These are phyloP conservation scores for Sanghuangporus sanghuang DNA, from an alignment of 1,284 basidiomycete species.

Conservation along the genomic window DNA sequence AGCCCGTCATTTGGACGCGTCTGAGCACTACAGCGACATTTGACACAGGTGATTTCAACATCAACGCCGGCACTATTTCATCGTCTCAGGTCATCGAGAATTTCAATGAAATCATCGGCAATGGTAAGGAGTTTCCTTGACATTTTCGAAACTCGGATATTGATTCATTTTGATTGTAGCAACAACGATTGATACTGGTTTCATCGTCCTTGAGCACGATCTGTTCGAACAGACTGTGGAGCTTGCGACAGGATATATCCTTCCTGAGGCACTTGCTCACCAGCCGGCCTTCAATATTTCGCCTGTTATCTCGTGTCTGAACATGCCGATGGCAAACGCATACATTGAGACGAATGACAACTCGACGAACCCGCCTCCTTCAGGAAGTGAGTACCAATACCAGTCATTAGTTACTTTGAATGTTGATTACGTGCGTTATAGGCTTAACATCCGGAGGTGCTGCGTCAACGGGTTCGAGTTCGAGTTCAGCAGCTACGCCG, in stretches of 20 bases:
- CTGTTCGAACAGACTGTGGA: slow-evolving; percentile 65
- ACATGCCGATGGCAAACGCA: slow-evolving; percentile 48
- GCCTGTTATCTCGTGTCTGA: slow-evolving; percentile 65
- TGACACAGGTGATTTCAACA: slow-evolving; percentile 75
- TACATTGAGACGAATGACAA: slow-evolving; percentile 71
- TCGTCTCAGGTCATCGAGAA: slow-evolving; percentile 55
- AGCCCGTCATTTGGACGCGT: slow-evolving; percentile 66
- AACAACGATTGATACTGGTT: slow-evolving; percentile 44
- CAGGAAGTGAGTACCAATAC: slow-evolving; percentile 18
- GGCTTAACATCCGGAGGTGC: slow-evolving; percentile 29
- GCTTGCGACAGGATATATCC: slow-evolving; percentile 65
- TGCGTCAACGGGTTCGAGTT: slow-evolving; percentile 23
- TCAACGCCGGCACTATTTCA: slow-evolving; percentile 57
- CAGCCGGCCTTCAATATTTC: slow-evolving; percentile 55
- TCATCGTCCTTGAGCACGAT: slow-evolving; percentile 76
- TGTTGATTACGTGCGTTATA: neutral
- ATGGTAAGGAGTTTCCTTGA: slow-evolving; percentile 20
- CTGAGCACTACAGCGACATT: slow-evolving; percentile 52
- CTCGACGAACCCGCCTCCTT: slow-evolving; percentile 43
- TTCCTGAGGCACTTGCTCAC: slow-evolving; percentile 60
- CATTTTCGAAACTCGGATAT: too few species aligned
- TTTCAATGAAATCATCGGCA: slow-evolving; percentile 58
- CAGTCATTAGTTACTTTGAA: neutral
- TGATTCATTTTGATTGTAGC: slow-evolving; percentile 21
- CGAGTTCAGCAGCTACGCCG: neutral